These are phyloP conservation scores for Wickerhamomyces tratensis DNA, from an alignment of 805 yeast genomes.

Conservation along the genomic window DNA sequence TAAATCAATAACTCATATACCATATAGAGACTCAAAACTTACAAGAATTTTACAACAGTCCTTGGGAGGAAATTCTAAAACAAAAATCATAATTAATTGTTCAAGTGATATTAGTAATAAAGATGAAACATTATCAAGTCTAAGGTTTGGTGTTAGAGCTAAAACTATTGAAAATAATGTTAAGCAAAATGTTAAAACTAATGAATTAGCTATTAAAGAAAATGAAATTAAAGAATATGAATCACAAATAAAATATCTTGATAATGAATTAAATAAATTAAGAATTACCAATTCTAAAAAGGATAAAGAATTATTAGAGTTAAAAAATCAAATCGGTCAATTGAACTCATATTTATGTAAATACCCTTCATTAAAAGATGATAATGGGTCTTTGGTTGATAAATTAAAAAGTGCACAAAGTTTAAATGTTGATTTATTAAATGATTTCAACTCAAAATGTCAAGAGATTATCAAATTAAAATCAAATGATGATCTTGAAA, in stretches of 20 bases:
- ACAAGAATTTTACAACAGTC: constrained; percentile 74
- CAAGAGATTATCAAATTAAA: constrained; percentile 28
- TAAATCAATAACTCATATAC: constrained; percentile 51
- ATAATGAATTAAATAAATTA: constrained; percentile 9
- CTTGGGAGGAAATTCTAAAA: constrained; percentile 74
- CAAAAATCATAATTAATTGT: constrained; percentile 64
- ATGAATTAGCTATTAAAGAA: neutral
- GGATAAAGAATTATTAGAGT: neutral
- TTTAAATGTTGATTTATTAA: constrained; percentile 3
- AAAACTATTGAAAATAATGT: constrained; percentile 53
- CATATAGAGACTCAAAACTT: constrained; percentile 71
- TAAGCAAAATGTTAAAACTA: constrained; percentile 10
- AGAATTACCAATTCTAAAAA: constrained; percentile 5
- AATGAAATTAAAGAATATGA: constrained; percentile 13
- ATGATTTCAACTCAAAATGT: constrained; percentile 19
- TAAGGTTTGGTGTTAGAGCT: constrained; percentile 69
- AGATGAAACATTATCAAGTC: constrained; percentile 58
- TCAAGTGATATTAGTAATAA: constrained; percentile 52
- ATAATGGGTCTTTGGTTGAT: neutral
- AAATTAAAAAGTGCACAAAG: neutral
- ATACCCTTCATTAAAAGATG: neutral
- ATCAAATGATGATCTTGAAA: constrained; percentile 27
- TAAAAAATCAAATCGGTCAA: neutral
- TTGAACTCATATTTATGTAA: neutral
- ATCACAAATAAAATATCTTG: neutral